Percentiles rank a stretch among this genome's conserved stretches.
phyloP scores from a whole-genome alignment of 1,284 basidiomycete genomes.

The Rhodotorula sp. region DNA sequence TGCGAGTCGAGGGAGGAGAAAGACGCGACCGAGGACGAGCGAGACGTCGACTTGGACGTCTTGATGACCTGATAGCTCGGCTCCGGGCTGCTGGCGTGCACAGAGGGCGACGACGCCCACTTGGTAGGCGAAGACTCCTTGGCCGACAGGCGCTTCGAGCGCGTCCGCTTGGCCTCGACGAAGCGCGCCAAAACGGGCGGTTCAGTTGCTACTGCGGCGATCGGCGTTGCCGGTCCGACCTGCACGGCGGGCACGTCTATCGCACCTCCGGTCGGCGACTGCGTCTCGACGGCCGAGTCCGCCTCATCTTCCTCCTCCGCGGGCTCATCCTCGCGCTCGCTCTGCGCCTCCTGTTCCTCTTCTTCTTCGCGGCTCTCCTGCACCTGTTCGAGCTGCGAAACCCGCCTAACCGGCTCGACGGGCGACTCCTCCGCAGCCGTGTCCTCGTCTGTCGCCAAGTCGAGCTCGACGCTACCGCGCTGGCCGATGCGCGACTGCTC shows the following conservation, averaged over 20 bases:
- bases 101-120: background rate
- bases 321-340: background rate
- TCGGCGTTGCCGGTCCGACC: too few relatives aligned
- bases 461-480: slow-evolving; percentile 31
- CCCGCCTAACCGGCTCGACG: too few relatives aligned
- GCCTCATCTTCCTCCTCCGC: slow-evolving; percentile 1
- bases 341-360: background rate
- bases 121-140: background rate
- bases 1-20: background rate
- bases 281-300: too few relatives aligned
- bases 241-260: too few relatives aligned
- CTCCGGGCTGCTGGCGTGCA: background rate
- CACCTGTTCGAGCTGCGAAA: background rate
- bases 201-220: too few relatives aligned
- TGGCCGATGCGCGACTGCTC: slow-evolving; percentile 25
- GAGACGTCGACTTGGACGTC: background rate
- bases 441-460: background rate
- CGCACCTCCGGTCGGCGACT: too few relatives aligned
- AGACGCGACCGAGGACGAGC: background rate
- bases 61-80: slow-evolving; percentile 13
- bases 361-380: background rate
- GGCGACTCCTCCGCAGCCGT: background rate
- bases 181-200: slow-evolving; percentile 3
- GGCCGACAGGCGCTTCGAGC: background rate
- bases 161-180: slow-evolving; percentile 8